phyloP scores from a whole-genome alignment of 2,329 filamentous ascomycete genomes.

The Pseudopyricularia javanii region DNA sequence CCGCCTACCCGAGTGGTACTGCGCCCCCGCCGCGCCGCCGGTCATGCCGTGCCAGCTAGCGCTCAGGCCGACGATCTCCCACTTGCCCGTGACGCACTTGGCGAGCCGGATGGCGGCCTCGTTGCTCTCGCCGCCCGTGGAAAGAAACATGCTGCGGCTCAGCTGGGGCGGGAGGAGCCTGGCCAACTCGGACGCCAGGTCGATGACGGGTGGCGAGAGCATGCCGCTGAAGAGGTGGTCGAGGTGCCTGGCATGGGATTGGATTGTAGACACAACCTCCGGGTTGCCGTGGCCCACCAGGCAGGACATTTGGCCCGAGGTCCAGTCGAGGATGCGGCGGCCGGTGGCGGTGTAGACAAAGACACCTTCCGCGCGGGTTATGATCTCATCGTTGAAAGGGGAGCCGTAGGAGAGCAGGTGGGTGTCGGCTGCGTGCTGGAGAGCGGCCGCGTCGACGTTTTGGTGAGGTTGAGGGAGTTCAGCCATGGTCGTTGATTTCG shows the following conservation, averaged over 20 bases:
- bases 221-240: slow-evolving; percentile 47
- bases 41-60: slow-evolving; percentile 52
- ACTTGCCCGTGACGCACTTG: slow-evolving; percentile 49
- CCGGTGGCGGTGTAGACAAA: slow-evolving; percentile 29
- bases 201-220: slow-evolving; percentile 40
- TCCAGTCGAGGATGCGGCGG: slow-evolving; percentile 41
- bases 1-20: slow-evolving; percentile 39
- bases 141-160: slow-evolving; percentile 42
- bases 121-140: slow-evolving; percentile 39
- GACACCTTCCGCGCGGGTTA: slow-evolving; percentile 30
- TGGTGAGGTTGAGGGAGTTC: neutral
- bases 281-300: slow-evolving; percentile 44
- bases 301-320: slow-evolving; percentile 47
- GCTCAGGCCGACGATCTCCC: slow-evolving; percentile 48
- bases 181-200: slow-evolving; percentile 35
- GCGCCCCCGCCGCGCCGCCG: slow-evolving; percentile 34
- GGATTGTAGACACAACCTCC: slow-evolving; percentile 40
- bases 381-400: slow-evolving; percentile 13
- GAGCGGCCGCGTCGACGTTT: neutral
- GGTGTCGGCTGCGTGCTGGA: neutral
- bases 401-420: neutral
- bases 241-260: slow-evolving; percentile 30
- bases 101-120: slow-evolving; percentile 54
- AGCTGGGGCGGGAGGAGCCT: slow-evolving; percentile 31
- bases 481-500: neutral